Base-by-base conservation (phyloP, 139 green algal species). In the Auxenochlorella protothecoides region DNA sequence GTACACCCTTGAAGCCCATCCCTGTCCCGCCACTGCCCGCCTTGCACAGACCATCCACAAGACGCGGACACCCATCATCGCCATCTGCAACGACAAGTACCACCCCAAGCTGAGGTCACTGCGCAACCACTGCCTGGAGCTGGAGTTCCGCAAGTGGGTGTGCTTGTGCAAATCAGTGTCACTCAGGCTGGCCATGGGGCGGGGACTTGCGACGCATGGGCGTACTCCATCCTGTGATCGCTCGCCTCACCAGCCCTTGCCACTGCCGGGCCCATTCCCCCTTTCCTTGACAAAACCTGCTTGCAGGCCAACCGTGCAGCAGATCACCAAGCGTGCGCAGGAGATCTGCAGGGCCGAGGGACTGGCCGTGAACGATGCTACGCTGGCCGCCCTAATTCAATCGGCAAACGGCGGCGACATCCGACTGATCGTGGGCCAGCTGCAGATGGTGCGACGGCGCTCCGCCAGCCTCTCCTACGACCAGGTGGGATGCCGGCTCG, bases 31-130 rank as follows among this genome's bases (percentile, higher is more conserved):
- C 16, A 9, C 54, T 15, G 11, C 66, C 5, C 2, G 5, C 5
- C 9, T 59, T 63, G 12, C 9, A 52, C 72, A 77, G 55, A 97
- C 82, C 68, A 98, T 98, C 77, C 85, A 91, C 63, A 76, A 74
- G 16, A 84, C 73, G 68, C 90, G 89, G 75, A 81, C 98, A 66
- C 95, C 95, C 76, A 97, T 99, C 82, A 92, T 99, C 74, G 92
- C 86, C 86, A 97, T 99, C 77, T 97, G 90, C 88, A 99, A 99
- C 75, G 95, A 99, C 81, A 96, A 96, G 80, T 98, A 97, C 81
- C 84, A 77, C 70, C 87, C 89, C 76, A 97, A 97, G 85, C 83
- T 99, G 44, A 87, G 86, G 66, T 86, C 77, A 3, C 82, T 99
- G 66, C 76, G 78, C 16, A 96, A 95, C 78, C 80, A 97, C 79